Conservation (phyloP, 257 asterid genomes). For the Thymus mandschuricus region DNA sequence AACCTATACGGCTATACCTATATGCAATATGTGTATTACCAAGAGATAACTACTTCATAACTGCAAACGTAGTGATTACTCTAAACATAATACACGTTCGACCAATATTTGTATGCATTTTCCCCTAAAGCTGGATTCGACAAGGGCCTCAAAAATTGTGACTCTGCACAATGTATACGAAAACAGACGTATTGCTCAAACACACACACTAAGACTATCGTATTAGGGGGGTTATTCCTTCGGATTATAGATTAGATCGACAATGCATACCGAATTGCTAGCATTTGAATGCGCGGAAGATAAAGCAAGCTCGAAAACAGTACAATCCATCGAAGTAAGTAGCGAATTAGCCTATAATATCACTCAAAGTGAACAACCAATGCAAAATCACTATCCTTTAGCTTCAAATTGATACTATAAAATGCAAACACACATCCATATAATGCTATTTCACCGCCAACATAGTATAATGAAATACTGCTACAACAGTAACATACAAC, state of each 20-base stretch:
- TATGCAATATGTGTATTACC: background rate
- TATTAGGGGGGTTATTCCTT: too few relatives aligned
- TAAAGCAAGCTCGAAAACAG: too few relatives aligned
- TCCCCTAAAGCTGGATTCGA: background rate
- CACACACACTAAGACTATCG: background rate
- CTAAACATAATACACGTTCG: background rate
- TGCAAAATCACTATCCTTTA: background rate
- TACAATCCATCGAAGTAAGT: too few relatives aligned
- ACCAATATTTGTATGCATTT: background rate
- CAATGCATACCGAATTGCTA: too few relatives aligned
- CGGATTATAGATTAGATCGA: too few relatives aligned
- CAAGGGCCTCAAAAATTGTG: background rate
- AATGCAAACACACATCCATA: background rate
- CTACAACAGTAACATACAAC: constrained; percentile 1
- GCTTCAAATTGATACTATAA: too few relatives aligned
- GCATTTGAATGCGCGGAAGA: too few relatives aligned
- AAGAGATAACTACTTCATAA: background rate
- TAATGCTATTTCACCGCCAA: background rate
- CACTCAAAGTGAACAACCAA: too few relatives aligned
- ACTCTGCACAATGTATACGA: background rate
- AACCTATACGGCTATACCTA: background rate
- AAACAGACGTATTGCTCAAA: background rate
- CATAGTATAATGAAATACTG: background rate
- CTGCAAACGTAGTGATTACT: background rate
- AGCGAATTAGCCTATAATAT: too few relatives aligned